Evolutionary conservation across 2,329 filamentous ascomycete species (phyloP).

Genomic region (Aplosporella prunicola): DNA sequence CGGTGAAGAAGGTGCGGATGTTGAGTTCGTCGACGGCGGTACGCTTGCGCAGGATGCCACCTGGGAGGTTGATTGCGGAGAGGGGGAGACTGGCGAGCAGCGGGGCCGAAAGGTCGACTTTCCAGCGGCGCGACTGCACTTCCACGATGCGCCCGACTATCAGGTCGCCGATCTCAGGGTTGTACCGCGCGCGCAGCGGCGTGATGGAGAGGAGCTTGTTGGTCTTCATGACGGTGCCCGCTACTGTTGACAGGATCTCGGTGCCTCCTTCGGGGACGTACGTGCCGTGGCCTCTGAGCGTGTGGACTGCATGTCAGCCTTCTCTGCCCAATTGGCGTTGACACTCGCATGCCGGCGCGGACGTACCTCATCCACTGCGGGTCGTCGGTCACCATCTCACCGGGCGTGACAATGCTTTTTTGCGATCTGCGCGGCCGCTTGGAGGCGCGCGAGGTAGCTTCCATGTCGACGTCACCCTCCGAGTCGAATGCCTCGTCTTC

Average conservation of each 20-base stretch:
- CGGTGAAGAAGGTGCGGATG: constrained; percentile 92
- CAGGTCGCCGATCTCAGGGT: constrained; percentile 89
- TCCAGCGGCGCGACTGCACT: constrained; percentile 90
- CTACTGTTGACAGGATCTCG: constrained; percentile 79
- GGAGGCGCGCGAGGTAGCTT: constrained; percentile 33
- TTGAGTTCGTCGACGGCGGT: constrained; percentile 96
- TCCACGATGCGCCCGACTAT: constrained; percentile 89
- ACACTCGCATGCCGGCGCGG: not conserved
- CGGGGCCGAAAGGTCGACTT: constrained; percentile 83
- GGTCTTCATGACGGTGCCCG: constrained; percentile 81
- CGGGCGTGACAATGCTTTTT: constrained; percentile 68
- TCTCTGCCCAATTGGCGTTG: no score
- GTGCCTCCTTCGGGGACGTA: constrained; percentile 56
- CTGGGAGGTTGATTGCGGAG: constrained; percentile 85
- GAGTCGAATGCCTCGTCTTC: constrained; percentile 29
- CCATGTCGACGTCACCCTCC: constrained; percentile 41
- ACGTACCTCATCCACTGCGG: constrained; percentile 76
- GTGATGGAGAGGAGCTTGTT: constrained; percentile 94
- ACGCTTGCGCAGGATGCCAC: constrained; percentile 80
- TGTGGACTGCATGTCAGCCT: not conserved
- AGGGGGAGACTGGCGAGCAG: constrained; percentile 79
- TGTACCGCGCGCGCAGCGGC: constrained; percentile 85
- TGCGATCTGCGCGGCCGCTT: constrained; percentile 30
- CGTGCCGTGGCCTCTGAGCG: constrained; percentile 76
- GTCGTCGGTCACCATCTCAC: constrained; percentile 78